Evolutionary conservation across 306 rosid genomes (phyloP), one percentile per base, ranked within the genome.

Genomic region (Medicago ruthenica): DNA sequence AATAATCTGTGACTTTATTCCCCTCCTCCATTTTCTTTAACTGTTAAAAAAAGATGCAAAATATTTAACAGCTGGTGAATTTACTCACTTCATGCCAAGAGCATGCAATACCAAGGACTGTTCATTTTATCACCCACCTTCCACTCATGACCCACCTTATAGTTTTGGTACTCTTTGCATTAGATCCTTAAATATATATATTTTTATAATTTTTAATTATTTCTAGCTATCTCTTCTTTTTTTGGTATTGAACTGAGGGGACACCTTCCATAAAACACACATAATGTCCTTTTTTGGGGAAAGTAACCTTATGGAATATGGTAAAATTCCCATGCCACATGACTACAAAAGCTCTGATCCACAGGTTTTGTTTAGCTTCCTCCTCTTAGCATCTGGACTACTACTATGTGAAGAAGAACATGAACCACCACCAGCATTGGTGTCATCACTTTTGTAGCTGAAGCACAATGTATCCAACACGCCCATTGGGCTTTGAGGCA

Each of bases 401-500:
- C 42, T 82, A 6, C 42, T 82, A 10, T 47, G 86, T 57, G 94
- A 84, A 75, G 93, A 85, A 48, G 86, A 87, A 85, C 89, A 92
- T 77, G 97, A 90, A 82, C 79, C 64, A 12, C 8, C 64, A 10
- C 64, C 90, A 81, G 63, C 87, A 77, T 87, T 79, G 65, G 82
- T 81, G 53, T 88, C 97, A 82, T 90, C 89, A 74, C 90, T 92
- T 82, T 80, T 96, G 85, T 87, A 86, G 94, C 96, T 90, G 70
- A 90, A 89, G 85, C 96, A 89, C 18, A 88, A 57, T 13, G 86
- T 85, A 16, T 96, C 92, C 80, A 96, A 79, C 37, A 96, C 98
- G 74, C 96, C 97, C 17, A 89, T 88, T 70, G 99, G 99, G 22
- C 94, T 92, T 67, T 69, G 90, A 3, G 96, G 96, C 82, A 81